Evolutionary conservation across 1,139 yeast genomes (phyloP).

Genomic region (Wickerhamiella infanticola): DNA sequence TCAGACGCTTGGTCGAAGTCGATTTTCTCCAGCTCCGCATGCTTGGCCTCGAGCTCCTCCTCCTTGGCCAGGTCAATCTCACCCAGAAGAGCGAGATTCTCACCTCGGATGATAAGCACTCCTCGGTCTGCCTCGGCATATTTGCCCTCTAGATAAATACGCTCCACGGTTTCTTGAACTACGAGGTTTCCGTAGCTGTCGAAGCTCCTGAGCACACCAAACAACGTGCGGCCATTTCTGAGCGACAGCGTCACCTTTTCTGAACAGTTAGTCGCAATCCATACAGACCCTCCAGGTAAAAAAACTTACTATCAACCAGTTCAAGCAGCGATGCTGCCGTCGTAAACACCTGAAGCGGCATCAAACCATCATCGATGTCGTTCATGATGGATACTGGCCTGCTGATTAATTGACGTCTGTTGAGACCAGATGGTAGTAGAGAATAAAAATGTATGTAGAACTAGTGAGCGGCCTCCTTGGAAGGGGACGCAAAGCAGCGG

Average conservation of each 20-base stretch:
- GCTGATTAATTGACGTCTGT: no score
- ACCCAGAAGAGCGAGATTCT: constrained; percentile 90
- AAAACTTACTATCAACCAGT: constrained; percentile 62
- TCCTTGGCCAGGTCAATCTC: constrained; percentile 85
- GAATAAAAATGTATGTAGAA: no score
- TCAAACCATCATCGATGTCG: constrained; percentile 9
- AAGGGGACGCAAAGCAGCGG: constrained; percentile 8
- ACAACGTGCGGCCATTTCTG: constrained; percentile 78
- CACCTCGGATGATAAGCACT: constrained; percentile 86
- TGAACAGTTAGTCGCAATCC: constrained; percentile 7
- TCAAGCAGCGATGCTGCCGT: constrained; percentile 95
- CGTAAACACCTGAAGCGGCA: constrained; percentile 61
- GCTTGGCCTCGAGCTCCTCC: constrained; percentile 44
- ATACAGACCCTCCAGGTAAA: neutral
- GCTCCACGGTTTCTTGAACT: constrained; percentile 77
- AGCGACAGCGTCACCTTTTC: constrained; percentile 65
- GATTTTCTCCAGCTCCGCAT: constrained; percentile 6
- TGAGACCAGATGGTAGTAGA: no score
- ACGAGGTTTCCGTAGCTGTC: constrained; percentile 92
- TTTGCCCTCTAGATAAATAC: constrained; percentile 48
- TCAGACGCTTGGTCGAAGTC: constrained; percentile 10
- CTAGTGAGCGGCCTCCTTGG: no score
- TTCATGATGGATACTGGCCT: neutral
- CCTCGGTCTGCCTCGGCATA: constrained; percentile 71
- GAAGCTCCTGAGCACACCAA: constrained; percentile 86